Evolutionary conservation across 768 basidiomycete species (phyloP).

Genomic region (Piloderma croceum): DNA sequence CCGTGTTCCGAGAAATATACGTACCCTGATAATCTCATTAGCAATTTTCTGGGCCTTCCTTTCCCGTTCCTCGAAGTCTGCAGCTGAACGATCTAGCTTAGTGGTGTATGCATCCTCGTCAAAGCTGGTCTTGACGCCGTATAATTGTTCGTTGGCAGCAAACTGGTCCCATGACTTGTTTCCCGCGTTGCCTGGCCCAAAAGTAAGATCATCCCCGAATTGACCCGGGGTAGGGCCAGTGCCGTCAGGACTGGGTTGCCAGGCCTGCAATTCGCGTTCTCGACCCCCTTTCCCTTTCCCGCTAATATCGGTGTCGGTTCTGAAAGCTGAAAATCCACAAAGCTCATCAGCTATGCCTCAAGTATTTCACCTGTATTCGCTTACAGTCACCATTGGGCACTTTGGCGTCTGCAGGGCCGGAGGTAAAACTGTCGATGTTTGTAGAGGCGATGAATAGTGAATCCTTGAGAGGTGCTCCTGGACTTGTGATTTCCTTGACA

Average conservation of each 20-base stretch:
- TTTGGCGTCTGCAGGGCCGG: slow-evolving; percentile 68
- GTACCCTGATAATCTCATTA: slow-evolving; percentile 82
- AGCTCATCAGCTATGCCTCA: no score
- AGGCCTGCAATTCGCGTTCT: slow-evolving; percentile 78
- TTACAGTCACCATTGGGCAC: slow-evolving; percentile 67
- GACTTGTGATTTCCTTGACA: slow-evolving; percentile 64
- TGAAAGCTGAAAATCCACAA: slow-evolving; percentile 59
- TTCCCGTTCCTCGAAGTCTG: slow-evolving; percentile 87
- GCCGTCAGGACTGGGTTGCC: slow-evolving; percentile 45
- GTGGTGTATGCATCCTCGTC: slow-evolving; percentile 96
- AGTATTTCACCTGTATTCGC: no score
- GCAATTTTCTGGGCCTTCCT: slow-evolving; percentile 83
- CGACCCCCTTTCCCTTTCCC: slow-evolving; percentile 45
- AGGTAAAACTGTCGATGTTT: slow-evolving; percentile 69
- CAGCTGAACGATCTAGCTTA: slow-evolving; percentile 75
- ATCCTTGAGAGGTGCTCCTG: slow-evolving; percentile 67
- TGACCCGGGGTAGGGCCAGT: slow-evolving; percentile 20
- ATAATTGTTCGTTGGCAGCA: slow-evolving; percentile 85
- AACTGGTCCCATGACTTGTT: slow-evolving; percentile 83
- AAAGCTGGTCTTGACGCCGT: slow-evolving; percentile 87
- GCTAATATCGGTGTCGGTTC: slow-evolving; percentile 77
- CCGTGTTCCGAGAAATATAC: slow-evolving; percentile 77
- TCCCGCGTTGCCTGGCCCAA: slow-evolving; percentile 46
- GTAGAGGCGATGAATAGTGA: slow-evolving; percentile 61
- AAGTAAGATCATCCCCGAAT: slow-evolving; percentile 62